Evolutionary conservation across 108 stramenopile species (phyloP).

Genomic region (Cyclotella cryptica): DNA sequence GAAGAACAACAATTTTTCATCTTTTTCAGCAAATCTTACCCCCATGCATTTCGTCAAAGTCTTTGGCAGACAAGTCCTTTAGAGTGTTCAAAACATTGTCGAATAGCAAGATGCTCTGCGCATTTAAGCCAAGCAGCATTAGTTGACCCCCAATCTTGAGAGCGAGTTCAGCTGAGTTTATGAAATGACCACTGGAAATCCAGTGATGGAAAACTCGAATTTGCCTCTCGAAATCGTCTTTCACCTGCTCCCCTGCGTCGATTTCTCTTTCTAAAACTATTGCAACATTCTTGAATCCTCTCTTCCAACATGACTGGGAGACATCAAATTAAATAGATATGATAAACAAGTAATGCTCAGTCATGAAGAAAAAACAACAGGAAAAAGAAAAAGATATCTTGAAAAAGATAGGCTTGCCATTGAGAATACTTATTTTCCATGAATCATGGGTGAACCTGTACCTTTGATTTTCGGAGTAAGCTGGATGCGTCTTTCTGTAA

Average conservation of each 20-base stretch:
- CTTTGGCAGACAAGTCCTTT: conserved; percentile 27
- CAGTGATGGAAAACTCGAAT: conserved; percentile 64
- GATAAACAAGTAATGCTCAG: neutral
- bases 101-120: conserved; percentile 61
- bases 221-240: conserved; percentile 53
- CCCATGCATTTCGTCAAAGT: conserved; percentile 19
- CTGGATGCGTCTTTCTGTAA: conserved; percentile 39
- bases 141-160: conserved; percentile 62
- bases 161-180: conserved; percentile 57
- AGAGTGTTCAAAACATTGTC: conserved; percentile 59
- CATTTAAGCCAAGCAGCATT: conserved; percentile 59
- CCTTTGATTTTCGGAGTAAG: conserved; percentile 48
- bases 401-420: conserved; percentile 3
- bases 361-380: neutral
- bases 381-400: neutral
- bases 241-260: conserved; percentile 22
- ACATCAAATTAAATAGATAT: neutral
- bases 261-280: conserved; percentile 56
- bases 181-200: conserved; percentile 54
- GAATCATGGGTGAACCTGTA: conserved; percentile 65
- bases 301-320: conserved; percentile 57
- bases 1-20: neutral
- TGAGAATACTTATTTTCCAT: conserved; percentile 71
- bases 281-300: conserved; percentile 67
- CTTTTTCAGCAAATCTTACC: conserved; percentile 15